Evolutionary conservation across 805 yeast species (phyloP), one percentile per base, ranked within the genome.

Genomic region (Wickerhamiella spandovensis): DNA sequence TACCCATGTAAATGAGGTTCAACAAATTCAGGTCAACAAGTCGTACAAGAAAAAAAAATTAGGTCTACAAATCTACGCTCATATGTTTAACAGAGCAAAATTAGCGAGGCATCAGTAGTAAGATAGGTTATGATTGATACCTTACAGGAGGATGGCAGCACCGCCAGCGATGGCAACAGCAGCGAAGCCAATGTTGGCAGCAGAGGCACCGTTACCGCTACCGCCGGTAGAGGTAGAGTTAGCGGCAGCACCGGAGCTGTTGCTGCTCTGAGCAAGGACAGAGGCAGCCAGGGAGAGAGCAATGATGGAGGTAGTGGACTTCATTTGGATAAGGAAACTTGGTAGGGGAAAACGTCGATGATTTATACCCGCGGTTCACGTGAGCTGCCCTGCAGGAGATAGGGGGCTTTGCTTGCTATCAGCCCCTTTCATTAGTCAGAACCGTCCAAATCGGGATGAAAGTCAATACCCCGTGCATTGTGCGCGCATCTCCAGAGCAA

Each of bases 131-230:
- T 28, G 32, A 3, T 12, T 25, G 32, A 28, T 28, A 28, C n/a
- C 43, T 55, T 55, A 55, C 39, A 55, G 52, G 42, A 55, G 38
- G 37, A 51, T 48, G 32, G 58, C 58, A n/a, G 30, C 23, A 38
- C 55, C 56, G 44, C 54, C 58, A 37, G 56, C 58, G 21, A 55
- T 54, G 35, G 54, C 53, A 42, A 53, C 57, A 30, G 51, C 53
- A 37, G 53, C 58, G 37, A 46, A 21, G 52, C 51, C 35, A 30
- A 52, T 53, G 41, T 7, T 28, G 23, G 24, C 24, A 9, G 28
- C 12, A 17, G 35, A 20, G 25, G 48, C 38, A 37, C 48, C 24
- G 48, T 46, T 46, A 21, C 23, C 24, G 21, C 30, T 12, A 5
- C 42, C 24, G n/a, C 44, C 48, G 25, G 9, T 8, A 6, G 32